Conservation (phyloP, 164 flowering plant genomes). For the Stephania yunnanensis region DNA sequence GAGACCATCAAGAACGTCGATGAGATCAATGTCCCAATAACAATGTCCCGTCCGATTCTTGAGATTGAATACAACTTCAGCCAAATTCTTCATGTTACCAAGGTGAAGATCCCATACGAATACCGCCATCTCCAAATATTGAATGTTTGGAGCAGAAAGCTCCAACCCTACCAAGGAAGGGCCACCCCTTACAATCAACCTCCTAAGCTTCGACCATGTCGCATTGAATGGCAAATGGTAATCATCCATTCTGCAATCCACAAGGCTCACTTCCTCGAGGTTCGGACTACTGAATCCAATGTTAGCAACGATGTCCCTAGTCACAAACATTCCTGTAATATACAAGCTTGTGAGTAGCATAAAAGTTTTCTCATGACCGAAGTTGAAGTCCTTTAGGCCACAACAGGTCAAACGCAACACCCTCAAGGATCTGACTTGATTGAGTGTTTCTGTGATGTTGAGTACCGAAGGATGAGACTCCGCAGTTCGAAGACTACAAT, state of each 20-base stretch:
- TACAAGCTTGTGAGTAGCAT: background rate
- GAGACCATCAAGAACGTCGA: background rate
- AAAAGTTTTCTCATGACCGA: background rate
- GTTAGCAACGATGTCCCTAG: background rate
- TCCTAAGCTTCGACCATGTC: background rate
- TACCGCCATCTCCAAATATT: background rate
- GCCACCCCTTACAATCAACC: background rate
- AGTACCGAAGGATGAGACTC: background rate
- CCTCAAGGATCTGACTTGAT: background rate
- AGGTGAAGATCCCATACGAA: background rate
- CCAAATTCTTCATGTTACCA: background rate
- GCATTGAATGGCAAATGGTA: background rate
- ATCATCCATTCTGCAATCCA: background rate
- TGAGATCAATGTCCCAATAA: background rate
- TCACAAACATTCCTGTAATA: background rate
- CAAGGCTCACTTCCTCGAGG: conserved; percentile 2
- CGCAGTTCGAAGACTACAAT: background rate
- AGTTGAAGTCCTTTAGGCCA: background rate
- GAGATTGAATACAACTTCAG: conserved; percentile 5
- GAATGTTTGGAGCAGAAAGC: conserved; percentile 1
- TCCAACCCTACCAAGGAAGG: background rate
- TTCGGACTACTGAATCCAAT: background rate
- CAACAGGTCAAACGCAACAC: conserved; percentile 3
- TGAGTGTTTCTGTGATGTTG: background rate
- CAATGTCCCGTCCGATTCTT: background rate